Conservation (phyloP, 2,329 filamentous ascomycete species). For the Fusarium buharicum region DNA sequence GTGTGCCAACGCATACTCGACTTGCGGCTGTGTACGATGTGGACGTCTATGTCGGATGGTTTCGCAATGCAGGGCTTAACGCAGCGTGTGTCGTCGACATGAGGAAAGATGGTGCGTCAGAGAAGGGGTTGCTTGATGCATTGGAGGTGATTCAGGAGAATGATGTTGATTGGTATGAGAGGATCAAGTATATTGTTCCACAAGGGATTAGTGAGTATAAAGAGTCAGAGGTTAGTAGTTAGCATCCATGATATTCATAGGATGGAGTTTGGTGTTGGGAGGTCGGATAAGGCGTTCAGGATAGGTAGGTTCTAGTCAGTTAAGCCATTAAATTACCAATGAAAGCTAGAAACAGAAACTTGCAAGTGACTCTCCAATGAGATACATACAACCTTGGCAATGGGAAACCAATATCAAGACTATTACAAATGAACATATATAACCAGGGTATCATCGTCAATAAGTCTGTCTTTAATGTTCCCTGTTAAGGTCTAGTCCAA, state of each 20-base stretch:
- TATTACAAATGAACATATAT: background rate
- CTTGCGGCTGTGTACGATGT: constrained; percentile 39
- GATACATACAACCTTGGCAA: background rate
- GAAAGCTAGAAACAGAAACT: background rate
- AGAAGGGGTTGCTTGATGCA: constrained; percentile 32
- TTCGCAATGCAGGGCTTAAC: constrained; percentile 36
- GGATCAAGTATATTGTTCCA: constrained; percentile 27
- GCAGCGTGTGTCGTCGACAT: constrained; percentile 37
- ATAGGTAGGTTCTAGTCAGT: background rate
- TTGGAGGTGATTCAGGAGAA: constrained; percentile 35
- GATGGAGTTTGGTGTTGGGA: background rate
- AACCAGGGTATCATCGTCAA: constrained; percentile 1
- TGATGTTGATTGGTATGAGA: constrained; percentile 32
- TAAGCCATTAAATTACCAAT: background rate
- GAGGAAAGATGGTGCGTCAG: constrained; percentile 33
- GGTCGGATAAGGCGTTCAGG: constrained; percentile 2
- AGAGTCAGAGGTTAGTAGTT: constrained; percentile 3
- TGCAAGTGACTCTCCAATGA: background rate
- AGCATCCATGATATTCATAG: background rate
- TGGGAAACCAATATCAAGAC: background rate
- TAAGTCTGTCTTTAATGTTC: background rate
- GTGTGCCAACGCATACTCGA: constrained; percentile 38
- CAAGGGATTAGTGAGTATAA: constrained; percentile 33
- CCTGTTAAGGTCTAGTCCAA: background rate
- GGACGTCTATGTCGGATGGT: constrained; percentile 32